These are phyloP conservation scores for Clitoria ternatea DNA, from an alignment of 306 rosid genomes.

Conservation along the genomic window DNA sequence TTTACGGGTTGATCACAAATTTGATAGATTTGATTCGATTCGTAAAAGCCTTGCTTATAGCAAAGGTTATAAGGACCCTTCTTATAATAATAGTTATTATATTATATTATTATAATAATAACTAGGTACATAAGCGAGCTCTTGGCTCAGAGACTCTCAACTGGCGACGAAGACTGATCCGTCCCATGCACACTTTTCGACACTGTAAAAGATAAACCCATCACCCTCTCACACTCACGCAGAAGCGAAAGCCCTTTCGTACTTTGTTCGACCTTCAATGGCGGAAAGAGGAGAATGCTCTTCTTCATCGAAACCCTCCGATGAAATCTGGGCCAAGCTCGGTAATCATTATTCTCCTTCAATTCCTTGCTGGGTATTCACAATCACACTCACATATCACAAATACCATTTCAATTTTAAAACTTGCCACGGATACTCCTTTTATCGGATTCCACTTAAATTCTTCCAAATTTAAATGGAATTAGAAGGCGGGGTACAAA, in stretches of 20 bases:
- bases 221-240: neutral
- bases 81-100: too few relatives aligned
- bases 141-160: too few relatives aligned
- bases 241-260: neutral
- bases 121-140: too few relatives aligned
- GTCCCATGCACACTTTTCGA: neutral
- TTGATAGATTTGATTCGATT: too few relatives aligned
- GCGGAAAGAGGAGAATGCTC: conserved; percentile 65
- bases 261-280: conserved; percentile 40
- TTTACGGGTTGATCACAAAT: too few relatives aligned
- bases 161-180: neutral
- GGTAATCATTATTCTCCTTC: conserved; percentile 33
- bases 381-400: neutral
- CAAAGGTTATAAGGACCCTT: too few relatives aligned
- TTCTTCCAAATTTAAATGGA: neutral
- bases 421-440: too few relatives aligned
- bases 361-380: neutral
- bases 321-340: conserved; percentile 81
- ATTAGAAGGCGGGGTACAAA: neutral
- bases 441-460: neutral
- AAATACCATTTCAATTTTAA: conserved; percentile 1
- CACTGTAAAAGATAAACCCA: neutral
- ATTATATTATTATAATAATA: too few relatives aligned
- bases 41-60: too few relatives aligned
- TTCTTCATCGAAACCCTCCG: conserved; percentile 38